Conservation (phyloP, 1,139 yeast species). For the Yamadazyma atmosphaerica region DNA sequence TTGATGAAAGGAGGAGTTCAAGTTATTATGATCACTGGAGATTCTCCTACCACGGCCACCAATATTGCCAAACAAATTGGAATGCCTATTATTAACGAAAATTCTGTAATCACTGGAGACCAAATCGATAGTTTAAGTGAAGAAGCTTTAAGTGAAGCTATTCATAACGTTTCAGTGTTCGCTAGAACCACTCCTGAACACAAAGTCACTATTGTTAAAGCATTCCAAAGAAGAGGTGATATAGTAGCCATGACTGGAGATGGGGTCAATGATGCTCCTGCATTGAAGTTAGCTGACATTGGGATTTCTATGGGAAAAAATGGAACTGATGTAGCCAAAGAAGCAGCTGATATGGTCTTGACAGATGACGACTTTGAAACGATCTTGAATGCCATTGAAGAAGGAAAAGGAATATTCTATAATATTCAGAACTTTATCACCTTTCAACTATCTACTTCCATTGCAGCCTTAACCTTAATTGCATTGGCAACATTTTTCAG, state of each 20-base stretch:
- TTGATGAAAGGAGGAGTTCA: constrained; percentile 91
- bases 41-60: constrained; percentile 87
- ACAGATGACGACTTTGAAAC: constrained; percentile 97
- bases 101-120: constrained; percentile 80
- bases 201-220: constrained; percentile 87
- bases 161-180: constrained; percentile 82
- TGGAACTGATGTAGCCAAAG: constrained; percentile 98
- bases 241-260: constrained; percentile 99
- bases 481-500: constrained; percentile 86
- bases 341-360: constrained; percentile 96
- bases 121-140: constrained; percentile 72
- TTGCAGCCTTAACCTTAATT: constrained; percentile 88
- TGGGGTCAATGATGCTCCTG: constrained; percentile 99
- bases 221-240: constrained; percentile 89
- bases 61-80: constrained; percentile 92
- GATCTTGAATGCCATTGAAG: constrained; percentile 87
- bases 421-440: constrained; percentile 93
- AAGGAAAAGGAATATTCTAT: constrained; percentile 94
- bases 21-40: constrained; percentile 97
- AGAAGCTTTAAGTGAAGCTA: constrained; percentile 67
- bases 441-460: constrained; percentile 91
- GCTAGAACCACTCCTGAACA: constrained; percentile 98
- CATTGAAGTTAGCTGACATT: constrained; percentile 92
- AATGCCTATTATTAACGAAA: constrained; percentile 70
- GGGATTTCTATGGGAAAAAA: constrained; percentile 97